Conservation (phyloP, 192 early-diverging fungal species). For the Coemansia umbellata region DNA sequence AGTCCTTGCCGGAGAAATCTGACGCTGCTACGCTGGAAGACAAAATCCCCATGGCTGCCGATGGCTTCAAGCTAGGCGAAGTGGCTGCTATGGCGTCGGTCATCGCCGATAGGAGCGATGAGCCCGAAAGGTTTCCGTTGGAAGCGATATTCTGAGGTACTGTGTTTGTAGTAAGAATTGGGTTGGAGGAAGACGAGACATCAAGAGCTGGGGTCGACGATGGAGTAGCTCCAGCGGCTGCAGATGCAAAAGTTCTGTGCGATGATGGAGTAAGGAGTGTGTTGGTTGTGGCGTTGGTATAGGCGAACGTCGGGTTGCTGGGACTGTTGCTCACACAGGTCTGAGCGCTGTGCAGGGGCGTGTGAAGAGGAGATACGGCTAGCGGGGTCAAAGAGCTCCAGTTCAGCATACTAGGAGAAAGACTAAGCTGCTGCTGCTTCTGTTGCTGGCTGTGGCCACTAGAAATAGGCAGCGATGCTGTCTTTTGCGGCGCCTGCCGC, state of each 20-base stretch:
- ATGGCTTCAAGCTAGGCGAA: constrained; percentile 19
- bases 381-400: constrained; percentile 37
- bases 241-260: constrained; percentile 6
- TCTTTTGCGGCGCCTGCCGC: neutral
- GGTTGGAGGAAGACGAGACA: neutral
- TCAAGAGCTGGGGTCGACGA: neutral
- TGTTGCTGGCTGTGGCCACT: neutral
- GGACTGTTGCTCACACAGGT: constrained; percentile 5
- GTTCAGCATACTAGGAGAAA: constrained; percentile 15
- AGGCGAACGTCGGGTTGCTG: constrained; percentile 12
- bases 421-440: constrained; percentile 7
- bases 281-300: constrained; percentile 22
- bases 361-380: constrained; percentile 22
- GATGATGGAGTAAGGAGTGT: neutral
- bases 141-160: neutral
- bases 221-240: neutral
- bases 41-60: constrained; percentile 20
- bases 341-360: constrained; percentile 15
- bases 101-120: constrained; percentile 18
- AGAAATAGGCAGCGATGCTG: neutral
- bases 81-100: constrained; percentile 18
- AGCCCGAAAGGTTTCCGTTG: neutral
- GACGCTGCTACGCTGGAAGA: constrained; percentile 34
- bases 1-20: constrained; percentile 50
- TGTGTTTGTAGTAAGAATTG: neutral